Base-by-base conservation (phyloP, 345 rosid genomes). In the Kandelia obovata region DNA sequence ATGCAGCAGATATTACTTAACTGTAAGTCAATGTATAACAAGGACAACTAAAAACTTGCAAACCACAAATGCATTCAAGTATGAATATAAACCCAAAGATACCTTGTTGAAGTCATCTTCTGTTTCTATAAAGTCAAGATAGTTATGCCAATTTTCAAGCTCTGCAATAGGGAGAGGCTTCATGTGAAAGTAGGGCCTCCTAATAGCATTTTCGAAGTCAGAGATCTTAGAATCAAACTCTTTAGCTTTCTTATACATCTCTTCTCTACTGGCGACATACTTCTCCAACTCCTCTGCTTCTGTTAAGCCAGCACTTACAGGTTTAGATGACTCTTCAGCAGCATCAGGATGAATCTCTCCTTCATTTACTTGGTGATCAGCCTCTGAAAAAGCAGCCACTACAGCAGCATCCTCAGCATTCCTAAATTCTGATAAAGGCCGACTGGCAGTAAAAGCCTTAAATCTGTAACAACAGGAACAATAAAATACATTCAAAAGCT, bases 71-170 rank as follows among this genome's bases (percentile, higher is more conserved):
- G 69, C 49, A 64, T 58, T 62, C 71, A 82, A 82, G 43, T 63
- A 81, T 30, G 71, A 78, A 84, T 21, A 27, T 35, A 31, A 68
- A 80, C 72, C 70, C 76, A 74, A 75, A 72, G 74, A 69, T 96
- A 92, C 98, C 99, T 92, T 92, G 81, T 87, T 85, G 60, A 92
- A 77, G 81, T 96, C 98, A 69, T 81, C 92, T 67, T 88, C 96
- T 67, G 74, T 81, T 84, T 96, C 99, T 26, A 84, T 83, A 70
- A 90, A 89, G 69, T 89, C 89, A 79, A 92, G 82, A 78, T 86
- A 96, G 73, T 82, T 89, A 73, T 96, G 98, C 97, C 99, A 96
- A 66, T 96, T 96, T 82, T 92, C 98, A 71, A 96, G 96, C 85
- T 96, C 98, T 32, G 86, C 81, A 16, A 82, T 75, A 86, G 86